Percentiles rank a stretch among this genome's conserved stretches.
Evolutionary conservation across 2,329 filamentous ascomycete species (phyloP).

Genomic region (Hymenoscyphus salicellus): DNA sequence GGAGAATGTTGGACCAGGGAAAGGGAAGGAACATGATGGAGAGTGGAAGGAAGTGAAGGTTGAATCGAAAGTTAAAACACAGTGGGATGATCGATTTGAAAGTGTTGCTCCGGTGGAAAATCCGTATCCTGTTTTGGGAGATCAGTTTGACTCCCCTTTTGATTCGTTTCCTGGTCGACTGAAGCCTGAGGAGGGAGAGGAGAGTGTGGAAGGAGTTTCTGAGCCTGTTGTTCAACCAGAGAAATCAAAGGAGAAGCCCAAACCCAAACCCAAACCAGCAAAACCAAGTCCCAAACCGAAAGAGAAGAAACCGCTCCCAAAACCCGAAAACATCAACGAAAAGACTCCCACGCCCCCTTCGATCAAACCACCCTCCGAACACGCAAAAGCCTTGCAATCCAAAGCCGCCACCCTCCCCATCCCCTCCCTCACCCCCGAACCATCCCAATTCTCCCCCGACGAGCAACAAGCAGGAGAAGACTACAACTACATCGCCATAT

Average conservation of each 20-base stretch:
- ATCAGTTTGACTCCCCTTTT: constrained; percentile 14
- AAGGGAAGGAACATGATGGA: neutral
- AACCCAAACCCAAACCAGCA: neutral
- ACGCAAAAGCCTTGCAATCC: neutral
- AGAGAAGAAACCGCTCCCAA: neutral
- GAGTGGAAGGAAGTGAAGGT: neutral
- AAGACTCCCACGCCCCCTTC: neutral
- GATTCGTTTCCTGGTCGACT: constrained; percentile 14
- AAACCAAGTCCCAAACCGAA: neutral
- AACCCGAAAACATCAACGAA: neutral
- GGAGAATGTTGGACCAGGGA: neutral
- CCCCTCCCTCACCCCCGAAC: neutral
- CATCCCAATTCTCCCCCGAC: neutral
- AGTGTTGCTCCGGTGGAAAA: constrained; percentile 5
- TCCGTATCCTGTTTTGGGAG: constrained; percentile 10
- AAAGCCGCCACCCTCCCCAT: neutral
- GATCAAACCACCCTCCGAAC: neutral
- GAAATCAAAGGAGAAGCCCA: neutral
- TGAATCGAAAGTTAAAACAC: neutral
- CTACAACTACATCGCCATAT: constrained; percentile 30
- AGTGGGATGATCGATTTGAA: constrained; percentile 1
- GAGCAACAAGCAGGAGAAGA: neutral
- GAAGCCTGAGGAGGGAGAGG: neutral
- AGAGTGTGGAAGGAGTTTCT: neutral
- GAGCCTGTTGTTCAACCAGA: neutral